Percentiles rank a stretch among this genome's conserved stretches.
These are phyloP conservation scores for Ustilago hordei DNA, from an alignment of 1,284 basidiomycete genomes.

Conservation along the genomic window DNA sequence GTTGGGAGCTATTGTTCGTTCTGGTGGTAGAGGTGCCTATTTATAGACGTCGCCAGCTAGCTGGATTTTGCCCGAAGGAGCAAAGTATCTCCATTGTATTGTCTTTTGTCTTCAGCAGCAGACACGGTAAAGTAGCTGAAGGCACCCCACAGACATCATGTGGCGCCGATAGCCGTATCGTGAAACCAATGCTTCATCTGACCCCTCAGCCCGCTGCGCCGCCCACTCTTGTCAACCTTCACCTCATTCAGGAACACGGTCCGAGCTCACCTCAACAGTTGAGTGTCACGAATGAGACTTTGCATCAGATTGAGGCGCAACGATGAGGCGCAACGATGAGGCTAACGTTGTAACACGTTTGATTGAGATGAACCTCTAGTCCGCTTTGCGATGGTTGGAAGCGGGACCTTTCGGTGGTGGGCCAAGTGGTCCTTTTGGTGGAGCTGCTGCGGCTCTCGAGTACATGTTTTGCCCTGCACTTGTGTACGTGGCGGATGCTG, in stretches of 20 bases:
- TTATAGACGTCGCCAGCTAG: neutral
- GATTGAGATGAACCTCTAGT: constrained; percentile 7
- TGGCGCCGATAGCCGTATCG: neutral
- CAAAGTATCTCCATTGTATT: neutral
- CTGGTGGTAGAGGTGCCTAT: too few relatives aligned
- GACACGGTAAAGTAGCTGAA: neutral
- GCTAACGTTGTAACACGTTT: too few relatives aligned
- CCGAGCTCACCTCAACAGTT: constrained; percentile 5
- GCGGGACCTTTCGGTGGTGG: constrained; percentile 39
- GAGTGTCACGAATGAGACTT: neutral
- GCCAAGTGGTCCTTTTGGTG: constrained; percentile 16
- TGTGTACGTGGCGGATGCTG: constrained; percentile 30
- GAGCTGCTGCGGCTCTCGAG: constrained; percentile 18
- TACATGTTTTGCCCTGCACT: constrained; percentile 35
- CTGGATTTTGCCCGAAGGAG: neutral
- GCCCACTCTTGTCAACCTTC: neutral
- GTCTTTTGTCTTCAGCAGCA: neutral
- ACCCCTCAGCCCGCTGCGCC: neutral
- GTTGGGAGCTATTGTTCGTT: neutral
- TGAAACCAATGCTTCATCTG: constrained; percentile 1
- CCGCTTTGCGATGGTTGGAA: constrained; percentile 36
- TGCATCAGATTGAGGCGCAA: neutral
- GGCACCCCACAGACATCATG: neutral
- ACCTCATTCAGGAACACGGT: neutral
- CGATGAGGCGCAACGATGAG: neutral